Percentiles rank a stretch among this genome's conserved stretches.
Evolutionary conservation across 192 early-diverging fungal species (phyloP).

Genomic region (Backusella mclennaniae): DNA sequence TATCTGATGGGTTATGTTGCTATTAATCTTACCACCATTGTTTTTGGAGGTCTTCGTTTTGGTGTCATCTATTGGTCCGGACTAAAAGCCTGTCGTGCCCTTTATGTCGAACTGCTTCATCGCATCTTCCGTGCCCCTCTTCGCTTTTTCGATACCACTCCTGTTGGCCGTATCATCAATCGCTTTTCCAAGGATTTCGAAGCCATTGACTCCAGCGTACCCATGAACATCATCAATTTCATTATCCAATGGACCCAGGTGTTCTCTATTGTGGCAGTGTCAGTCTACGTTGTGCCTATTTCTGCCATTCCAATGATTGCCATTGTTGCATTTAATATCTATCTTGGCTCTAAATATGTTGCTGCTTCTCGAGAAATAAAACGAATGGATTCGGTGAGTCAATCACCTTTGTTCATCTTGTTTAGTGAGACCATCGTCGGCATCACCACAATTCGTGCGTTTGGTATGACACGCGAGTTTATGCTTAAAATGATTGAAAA

Average conservation of each 20-base stretch:
- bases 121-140: conserved; percentile 67
- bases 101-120: conserved; percentile 57
- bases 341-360: conserved; percentile 59
- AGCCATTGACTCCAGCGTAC: conserved; percentile 62
- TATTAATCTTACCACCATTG: conserved; percentile 37
- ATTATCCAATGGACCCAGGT: conserved; percentile 43
- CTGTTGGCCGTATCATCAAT: conserved; percentile 84
- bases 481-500: conserved; percentile 49
- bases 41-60: conserved; percentile 50
- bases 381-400: conserved; percentile 73
- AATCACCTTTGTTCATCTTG: conserved; percentile 71
- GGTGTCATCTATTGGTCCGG: conserved; percentile 37
- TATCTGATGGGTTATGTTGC: conserved; percentile 60
- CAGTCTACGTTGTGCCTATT: conserved; percentile 57
- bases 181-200: conserved; percentile 87
- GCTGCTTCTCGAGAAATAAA: conserved; percentile 75
- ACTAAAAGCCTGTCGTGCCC: conserved; percentile 48
- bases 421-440: conserved; percentile 75
- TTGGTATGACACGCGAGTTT: conserved; percentile 63
- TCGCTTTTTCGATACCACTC: conserved; percentile 85
- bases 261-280: conserved; percentile 51
- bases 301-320: conserved; percentile 50
- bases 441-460: conserved; percentile 80
- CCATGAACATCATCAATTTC: conserved; percentile 47
- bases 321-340: conserved; percentile 40